Conservation (phyloP, 2,329 filamentous ascomycete species). For the Aotearoamyces nothofagi region DNA sequence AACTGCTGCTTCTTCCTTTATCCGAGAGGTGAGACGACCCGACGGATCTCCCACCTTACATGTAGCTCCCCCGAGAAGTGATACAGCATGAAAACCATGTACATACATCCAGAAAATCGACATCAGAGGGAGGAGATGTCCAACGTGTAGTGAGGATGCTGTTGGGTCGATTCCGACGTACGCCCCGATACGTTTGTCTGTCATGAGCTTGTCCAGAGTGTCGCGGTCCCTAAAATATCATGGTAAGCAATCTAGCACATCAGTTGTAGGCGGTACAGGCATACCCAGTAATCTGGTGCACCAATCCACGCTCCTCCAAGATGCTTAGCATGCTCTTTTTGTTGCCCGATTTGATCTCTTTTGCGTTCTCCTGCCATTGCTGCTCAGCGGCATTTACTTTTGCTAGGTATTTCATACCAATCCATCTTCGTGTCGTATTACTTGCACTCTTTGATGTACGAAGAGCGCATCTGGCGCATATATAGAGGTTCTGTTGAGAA, state of each 20-base stretch:
- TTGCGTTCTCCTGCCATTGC: slow-evolving; percentile 32
- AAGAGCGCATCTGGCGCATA: slow-evolving; percentile 17
- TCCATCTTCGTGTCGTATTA: slow-evolving; percentile 11
- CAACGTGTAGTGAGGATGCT: slow-evolving; percentile 63
- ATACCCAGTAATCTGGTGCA: slow-evolving; percentile 64
- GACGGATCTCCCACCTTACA: slow-evolving; percentile 69
- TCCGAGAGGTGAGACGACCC: slow-evolving; percentile 47
- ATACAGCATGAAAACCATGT: slow-evolving; percentile 53
- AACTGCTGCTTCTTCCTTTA: slow-evolving; percentile 32
- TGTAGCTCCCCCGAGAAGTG: slow-evolving; percentile 59
- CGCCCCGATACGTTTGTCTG: slow-evolving; percentile 48
- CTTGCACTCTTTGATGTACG: slow-evolving; percentile 8
- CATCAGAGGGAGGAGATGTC: slow-evolving; percentile 71
- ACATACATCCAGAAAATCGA: slow-evolving; percentile 73
- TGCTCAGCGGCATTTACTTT: slow-evolving; percentile 16
- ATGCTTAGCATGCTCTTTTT: slow-evolving; percentile 41
- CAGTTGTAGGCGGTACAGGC: slow-evolving; percentile 12
- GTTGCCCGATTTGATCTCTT: slow-evolving; percentile 33
- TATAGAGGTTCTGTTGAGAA: slow-evolving; percentile 10
- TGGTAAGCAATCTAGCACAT: slow-evolving; percentile 3
- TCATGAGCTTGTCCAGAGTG: slow-evolving; percentile 48
- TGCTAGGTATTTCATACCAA: slow-evolving; percentile 20
- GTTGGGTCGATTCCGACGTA: slow-evolving; percentile 79
- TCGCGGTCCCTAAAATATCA: slow-evolving; percentile 21
- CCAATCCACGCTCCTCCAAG: slow-evolving; percentile 55